These are phyloP conservation scores for Carallia pectinifolia DNA, from an alignment of 345 rosid genomes.

Conservation along the genomic window DNA sequence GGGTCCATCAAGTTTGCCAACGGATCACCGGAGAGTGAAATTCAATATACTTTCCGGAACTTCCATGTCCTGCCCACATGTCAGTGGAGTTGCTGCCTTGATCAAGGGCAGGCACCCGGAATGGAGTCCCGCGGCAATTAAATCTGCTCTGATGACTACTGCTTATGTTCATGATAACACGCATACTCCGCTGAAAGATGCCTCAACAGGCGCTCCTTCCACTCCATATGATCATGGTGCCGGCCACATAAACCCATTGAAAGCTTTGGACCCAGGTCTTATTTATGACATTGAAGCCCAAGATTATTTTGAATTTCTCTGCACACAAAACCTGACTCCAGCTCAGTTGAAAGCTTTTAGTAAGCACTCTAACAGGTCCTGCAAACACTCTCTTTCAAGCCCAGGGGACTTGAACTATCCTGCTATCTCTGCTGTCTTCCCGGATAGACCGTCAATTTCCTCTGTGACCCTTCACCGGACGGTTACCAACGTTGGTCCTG, in stretches of 20 bases:
- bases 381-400: slow-evolving; percentile 48
- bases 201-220: slow-evolving; percentile 53
- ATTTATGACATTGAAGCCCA: slow-evolving; percentile 74
- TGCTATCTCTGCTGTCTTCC: slow-evolving; percentile 74
- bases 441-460: slow-evolving; percentile 41
- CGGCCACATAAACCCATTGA: slow-evolving; percentile 75
- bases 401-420: slow-evolving; percentile 90
- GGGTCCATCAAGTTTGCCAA: slow-evolving; percentile 74
- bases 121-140: slow-evolving; percentile 89
- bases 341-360: slow-evolving; percentile 62
- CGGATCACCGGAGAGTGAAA: slow-evolving; percentile 61
- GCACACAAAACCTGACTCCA: slow-evolving; percentile 61
- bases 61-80: slow-evolving; percentile 97
- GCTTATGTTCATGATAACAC: slow-evolving; percentile 87
- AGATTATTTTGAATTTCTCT: slow-evolving; percentile 84
- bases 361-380: slow-evolving; percentile 62
- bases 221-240: slow-evolving; percentile 77
- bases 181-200: slow-evolving; percentile 53
- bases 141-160: slow-evolving; percentile 95
- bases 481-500: slow-evolving; percentile 79
- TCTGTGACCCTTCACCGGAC: slow-evolving; percentile 51
- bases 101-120: slow-evolving; percentile 85
- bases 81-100: slow-evolving; percentile 87
- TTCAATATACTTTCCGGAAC: slow-evolving; percentile 89
- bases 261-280: slow-evolving; percentile 83